A percentile compares a stretch with the other conserved stretches of the same genome.
These are phyloP conservation scores for Didymella arachidicola DNA, from an alignment of 2,329 filamentous ascomycete genomes.

Conservation along the genomic window DNA sequence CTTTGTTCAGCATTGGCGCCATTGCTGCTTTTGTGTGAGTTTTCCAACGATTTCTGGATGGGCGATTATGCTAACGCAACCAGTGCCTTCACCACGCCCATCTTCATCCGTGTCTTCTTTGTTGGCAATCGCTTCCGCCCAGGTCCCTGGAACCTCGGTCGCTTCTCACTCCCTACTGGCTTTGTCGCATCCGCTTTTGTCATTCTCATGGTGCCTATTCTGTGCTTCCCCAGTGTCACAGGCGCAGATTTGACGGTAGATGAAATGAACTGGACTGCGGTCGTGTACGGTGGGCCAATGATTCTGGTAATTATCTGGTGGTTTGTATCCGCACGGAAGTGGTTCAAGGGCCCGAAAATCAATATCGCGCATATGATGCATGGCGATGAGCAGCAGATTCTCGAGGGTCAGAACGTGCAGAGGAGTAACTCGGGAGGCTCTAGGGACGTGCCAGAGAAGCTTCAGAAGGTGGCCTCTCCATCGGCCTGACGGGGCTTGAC, in stretches of 20 bases:
- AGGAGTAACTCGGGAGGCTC: slow-evolving; percentile 3
- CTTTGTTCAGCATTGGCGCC: slow-evolving; percentile 74
- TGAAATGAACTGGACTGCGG: slow-evolving; percentile 73
- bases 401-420: slow-evolving; percentile 43
- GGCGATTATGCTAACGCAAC: not conserved
- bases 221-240: slow-evolving; percentile 68
- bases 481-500: not conserved
- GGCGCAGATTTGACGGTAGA: slow-evolving; percentile 62
- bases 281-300: slow-evolving; percentile 73
- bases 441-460: slow-evolving; percentile 12
- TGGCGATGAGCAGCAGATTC: slow-evolving; percentile 49
- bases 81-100: slow-evolving; percentile 62
- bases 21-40: slow-evolving; percentile 68
- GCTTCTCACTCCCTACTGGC: slow-evolving; percentile 65
- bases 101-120: slow-evolving; percentile 66
- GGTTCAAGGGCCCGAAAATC: slow-evolving; percentile 75
- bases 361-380: slow-evolving; percentile 67
- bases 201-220: slow-evolving; percentile 70
- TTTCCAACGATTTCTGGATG: not conserved
- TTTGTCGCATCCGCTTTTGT: slow-evolving; percentile 66
- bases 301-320: slow-evolving; percentile 67
- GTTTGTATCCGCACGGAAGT: slow-evolving; percentile 68
- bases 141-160: slow-evolving; percentile 74
- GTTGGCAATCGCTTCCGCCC: slow-evolving; percentile 70
- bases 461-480: slow-evolving; percentile 10